Base-by-base conservation (phyloP, 2,329 filamentous ascomycete species). In the Graphiopsis chlorocephala region DNA sequence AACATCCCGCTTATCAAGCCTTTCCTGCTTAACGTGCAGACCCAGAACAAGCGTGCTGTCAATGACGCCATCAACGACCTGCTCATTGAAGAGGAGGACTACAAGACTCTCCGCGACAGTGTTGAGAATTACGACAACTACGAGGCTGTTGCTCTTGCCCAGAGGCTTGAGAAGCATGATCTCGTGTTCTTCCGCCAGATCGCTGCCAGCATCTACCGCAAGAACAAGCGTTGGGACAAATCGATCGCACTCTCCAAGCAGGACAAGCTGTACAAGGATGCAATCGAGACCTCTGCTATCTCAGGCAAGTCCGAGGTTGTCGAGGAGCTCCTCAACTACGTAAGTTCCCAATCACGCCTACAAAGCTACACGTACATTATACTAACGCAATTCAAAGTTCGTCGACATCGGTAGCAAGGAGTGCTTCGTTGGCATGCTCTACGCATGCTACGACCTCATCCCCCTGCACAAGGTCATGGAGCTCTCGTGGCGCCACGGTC, bases 141-240 rank as follows among this genome's bases (percentile, higher is more conserved):
- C 76, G 96, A 99, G 77, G 90, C 94, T 2, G 91, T 96, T 55
- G 93, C 96, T 28, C 87, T 99, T 66, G 96, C 95, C 2, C 86
- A 91, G 76, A 91, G 95, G 64, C 85, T 99, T 12, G 96, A 99
- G 86, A 95, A 95, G 83, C 96, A 99, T 76, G 95, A 99, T 64
- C 83, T 99, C 57, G 93, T 99, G 69, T 99, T 99, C 85, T 99
- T 99, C 90, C 90, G 95, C 75, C 95, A 99, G 80, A 97, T 99
- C 75, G 95, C 95, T 4, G 93, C 96, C 70, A 97, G 86, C 81
- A 99, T 99, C 79, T 99, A 98, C 84, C 93, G 96, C 78, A 99
- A 98, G 86, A 98, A 97, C 85, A 98, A 98, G 90, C 88, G 95
- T 69, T 99, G 96, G 96, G 94, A 98, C 83, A 98, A 98, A 83